Conservation (phyloP, 257 asterid species). For the Phtheirospermum japonicum region DNA sequence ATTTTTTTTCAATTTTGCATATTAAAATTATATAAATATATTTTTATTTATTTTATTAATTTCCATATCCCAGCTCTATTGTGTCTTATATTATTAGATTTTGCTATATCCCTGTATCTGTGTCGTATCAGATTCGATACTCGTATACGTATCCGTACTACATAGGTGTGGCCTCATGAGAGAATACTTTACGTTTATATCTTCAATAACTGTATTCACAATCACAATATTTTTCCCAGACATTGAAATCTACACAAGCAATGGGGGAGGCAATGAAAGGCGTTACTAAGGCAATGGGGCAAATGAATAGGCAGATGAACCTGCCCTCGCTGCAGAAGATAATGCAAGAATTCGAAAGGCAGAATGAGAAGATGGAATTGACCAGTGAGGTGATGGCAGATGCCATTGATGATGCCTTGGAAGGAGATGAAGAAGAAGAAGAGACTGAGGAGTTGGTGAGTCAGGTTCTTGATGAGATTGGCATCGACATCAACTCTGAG, state of each 20-base stretch:
- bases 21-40: too few species aligned
- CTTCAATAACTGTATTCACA: neutral
- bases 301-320: constrained; percentile 98
- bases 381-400: constrained; percentile 95
- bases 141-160: too few species aligned
- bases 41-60: too few species aligned
- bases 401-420: constrained; percentile 97
- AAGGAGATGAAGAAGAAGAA: constrained; percentile 99
- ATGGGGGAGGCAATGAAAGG: constrained; percentile 99
- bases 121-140: too few species aligned
- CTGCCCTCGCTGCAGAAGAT: constrained; percentile 90
- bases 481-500: constrained; percentile 85
- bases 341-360: constrained; percentile 98
- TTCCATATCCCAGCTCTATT: too few species aligned
- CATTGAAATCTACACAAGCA: constrained; percentile 95
- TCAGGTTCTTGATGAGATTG: constrained; percentile 98
- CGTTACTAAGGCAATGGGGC: constrained; percentile 98
- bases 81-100: too few species aligned
- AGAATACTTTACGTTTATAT: neutral
- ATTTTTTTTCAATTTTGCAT: too few species aligned
- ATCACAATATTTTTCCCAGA: constrained; percentile 39
- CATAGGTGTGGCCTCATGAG: neutral
- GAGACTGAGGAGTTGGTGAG: constrained; percentile 92
- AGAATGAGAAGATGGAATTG: constrained; percentile 96
- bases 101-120: too few species aligned